Evolutionary conservation across 371 early-diverging fungal species (phyloP), one percentile per base, ranked within the genome.

Genomic region (Saksenaea oblongispora): DNA sequence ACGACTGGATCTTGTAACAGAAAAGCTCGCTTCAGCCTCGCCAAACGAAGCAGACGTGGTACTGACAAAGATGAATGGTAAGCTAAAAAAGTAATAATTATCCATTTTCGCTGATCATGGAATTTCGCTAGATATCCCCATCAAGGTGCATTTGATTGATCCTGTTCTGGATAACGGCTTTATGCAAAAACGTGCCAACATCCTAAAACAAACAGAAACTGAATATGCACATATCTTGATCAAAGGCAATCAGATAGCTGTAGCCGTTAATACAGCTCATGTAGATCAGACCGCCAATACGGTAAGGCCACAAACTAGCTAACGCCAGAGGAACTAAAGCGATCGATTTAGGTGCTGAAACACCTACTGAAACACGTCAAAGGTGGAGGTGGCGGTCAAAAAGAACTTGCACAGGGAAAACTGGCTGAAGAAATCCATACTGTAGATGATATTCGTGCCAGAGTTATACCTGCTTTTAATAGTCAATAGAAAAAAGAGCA

Each of bases 121-220:
- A n/a, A n/a, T n/a, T 42, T 24, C 24, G 22, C 9, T 63, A 82
- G 82, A 73, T 63, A 44, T 71, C 24, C 70, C 70, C 34, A 65
- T 87, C 2, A 74, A 73, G 39, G 65, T 87, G 26, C 85, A 87
- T 60, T 63, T 82, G 22, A 67, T 87, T 28, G 86, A 85, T 36
- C 36, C 73, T 1, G 80, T 83, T 41, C 64, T 87, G 31, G 84
- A 83, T 59, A 71, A 72, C 13, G 63, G 62, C 2, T 87, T 76
- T 64, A 80, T 80, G 72, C 78, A 81, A 34, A 84, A 83, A 41
- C 69, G 83, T 35, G 87, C 85, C 17, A 84, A 82, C 55, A 69
- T 78, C 1, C 53, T 87, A 14, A 78, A 78, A 54, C 72, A 79
- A 42, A 81, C 61, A 7, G 75, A 78, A 2, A 63, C 80, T 0